Percentiles rank a stretch among this genome's conserved stretches.
Conservation (phyloP, 2,329 filamentous ascomycete genomes). For the Huntiella moniliformis region DNA sequence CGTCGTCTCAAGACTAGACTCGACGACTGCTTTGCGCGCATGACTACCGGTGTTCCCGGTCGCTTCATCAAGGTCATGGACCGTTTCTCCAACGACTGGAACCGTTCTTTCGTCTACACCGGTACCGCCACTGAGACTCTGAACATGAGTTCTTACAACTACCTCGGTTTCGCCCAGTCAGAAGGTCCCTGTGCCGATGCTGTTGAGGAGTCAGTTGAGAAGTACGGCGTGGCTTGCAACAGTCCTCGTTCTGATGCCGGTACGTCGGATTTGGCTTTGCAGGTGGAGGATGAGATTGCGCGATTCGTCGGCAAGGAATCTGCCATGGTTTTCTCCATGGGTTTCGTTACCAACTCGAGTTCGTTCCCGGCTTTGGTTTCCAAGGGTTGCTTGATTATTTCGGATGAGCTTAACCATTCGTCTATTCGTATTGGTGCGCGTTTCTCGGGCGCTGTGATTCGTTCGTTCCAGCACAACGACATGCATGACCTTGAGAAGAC, state of each 20-base stretch:
- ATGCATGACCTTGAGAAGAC: conserved; percentile 72
- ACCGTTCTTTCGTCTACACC: conserved; percentile 72
- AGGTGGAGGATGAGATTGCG: conserved; percentile 80
- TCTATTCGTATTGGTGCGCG: conserved; percentile 92
- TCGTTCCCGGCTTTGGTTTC: conserved; percentile 82
- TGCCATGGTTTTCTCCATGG: conserved; percentile 97
- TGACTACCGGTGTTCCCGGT: conserved; percentile 82
- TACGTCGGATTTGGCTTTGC: conserved; percentile 68
- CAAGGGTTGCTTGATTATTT: conserved; percentile 87
- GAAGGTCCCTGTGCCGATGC: conserved; percentile 91
- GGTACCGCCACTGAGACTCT: conserved; percentile 86
- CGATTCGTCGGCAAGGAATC: conserved; percentile 85
- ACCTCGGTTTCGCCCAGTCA: conserved; percentile 93
- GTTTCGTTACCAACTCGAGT: conserved; percentile 87
- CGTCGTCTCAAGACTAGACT: conserved; percentile 82
- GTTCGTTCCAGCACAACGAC: conserved; percentile 96
- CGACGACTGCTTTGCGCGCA: conserved; percentile 89
- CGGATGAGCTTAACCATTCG: conserved; percentile 92
- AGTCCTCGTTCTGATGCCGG: conserved; percentile 71
- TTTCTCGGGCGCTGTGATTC: conserved; percentile 84
- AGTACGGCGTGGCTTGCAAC: conserved; percentile 65
- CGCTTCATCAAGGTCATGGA: conserved; percentile 87
- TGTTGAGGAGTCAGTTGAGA: conserved; percentile 67
- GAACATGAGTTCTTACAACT: conserved; percentile 99
- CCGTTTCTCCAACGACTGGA: conserved; percentile 78